Evolutionary conservation across 2,329 filamentous ascomycete species (phyloP).

Genomic region (Malbranchea cinnamomea): DNA sequence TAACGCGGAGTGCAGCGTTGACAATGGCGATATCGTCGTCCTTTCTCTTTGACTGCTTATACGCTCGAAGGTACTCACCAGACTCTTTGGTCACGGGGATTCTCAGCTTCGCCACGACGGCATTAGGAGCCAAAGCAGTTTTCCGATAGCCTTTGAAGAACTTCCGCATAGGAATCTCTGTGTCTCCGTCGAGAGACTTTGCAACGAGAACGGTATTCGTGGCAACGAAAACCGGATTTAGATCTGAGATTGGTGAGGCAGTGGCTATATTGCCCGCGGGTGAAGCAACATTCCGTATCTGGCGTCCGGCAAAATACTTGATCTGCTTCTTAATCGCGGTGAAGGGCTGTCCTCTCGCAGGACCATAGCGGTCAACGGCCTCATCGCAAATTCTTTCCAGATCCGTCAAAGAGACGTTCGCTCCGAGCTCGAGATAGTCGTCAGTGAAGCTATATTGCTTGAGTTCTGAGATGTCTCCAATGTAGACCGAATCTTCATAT

Average conservation of each 20-base stretch:
- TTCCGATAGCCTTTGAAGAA: conserved; percentile 88
- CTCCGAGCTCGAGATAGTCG: conserved; percentile 77
- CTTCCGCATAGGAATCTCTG: conserved; percentile 74
- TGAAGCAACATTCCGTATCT: conserved; percentile 95
- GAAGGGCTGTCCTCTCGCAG: conserved; percentile 59
- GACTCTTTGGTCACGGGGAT: conserved; percentile 62
- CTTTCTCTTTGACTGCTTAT: conserved; percentile 94
- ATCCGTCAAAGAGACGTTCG: conserved; percentile 84
- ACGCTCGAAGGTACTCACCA: conserved; percentile 73
- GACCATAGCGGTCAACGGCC: conserved; percentile 65
- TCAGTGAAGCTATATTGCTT: conserved; percentile 67
- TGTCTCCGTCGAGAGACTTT: conserved; percentile 57
- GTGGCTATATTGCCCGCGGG: conserved; percentile 90
- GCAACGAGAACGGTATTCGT: conserved; percentile 70
- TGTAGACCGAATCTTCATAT: conserved; percentile 78
- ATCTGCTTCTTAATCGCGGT: conserved; percentile 86
- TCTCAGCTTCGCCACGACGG: conserved; percentile 73
- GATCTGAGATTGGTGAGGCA: conserved; percentile 87
- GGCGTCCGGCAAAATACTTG: conserved; percentile 82
- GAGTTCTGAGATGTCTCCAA: conserved; percentile 84
- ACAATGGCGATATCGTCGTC: conserved; percentile 98
- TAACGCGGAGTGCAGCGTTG: conserved; percentile 67
- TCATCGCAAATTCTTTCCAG: conserved; percentile 71
- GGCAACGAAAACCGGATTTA: conserved; percentile 87
- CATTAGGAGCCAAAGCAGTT: conserved; percentile 67